Base-by-base conservation (phyloP, 2,329 filamentous ascomycete genomes). In the Exophiala sp. region DNA sequence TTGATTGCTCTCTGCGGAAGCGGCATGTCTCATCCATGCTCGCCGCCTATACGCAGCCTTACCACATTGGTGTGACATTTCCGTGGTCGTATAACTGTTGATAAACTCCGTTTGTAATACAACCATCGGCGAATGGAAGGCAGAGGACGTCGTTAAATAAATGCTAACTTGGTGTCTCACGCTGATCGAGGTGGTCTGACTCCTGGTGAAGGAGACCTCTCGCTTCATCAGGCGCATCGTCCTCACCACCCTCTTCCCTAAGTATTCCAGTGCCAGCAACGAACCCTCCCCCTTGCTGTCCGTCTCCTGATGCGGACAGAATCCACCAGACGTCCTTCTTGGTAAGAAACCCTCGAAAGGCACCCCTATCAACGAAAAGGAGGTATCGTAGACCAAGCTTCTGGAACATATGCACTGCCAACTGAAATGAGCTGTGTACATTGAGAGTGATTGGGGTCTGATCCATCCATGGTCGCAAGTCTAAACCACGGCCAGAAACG, bases 261-360 rank as follows among this genome's bases (percentile, higher is more conserved):
- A 62, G 48, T 10, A 57, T 42, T 43, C 58, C 62, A 38, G 57
- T 46, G 32, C 57, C 55, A 10, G 57, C 55, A 32, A 59, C 42
- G 39, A 64, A 61, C 12, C 24, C 36, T 18, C 38, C 47, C 33
- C 41, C 38, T 43, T 56, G 57, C n/a, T 62, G 64, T 38, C 70
- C 66, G 47, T 85, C 82, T 60, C 87, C 85, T 8, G 83, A 84
- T 39, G 87, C 89, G 67, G 96, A 90, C 42, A 97, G 77, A 36
- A 97, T 85, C 69, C 89, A 91, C 89, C 91, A 97, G 33, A 95
- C 86, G 72, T 99, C 94, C 75, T 99, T 99, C 77, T 97, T 97
- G 16, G 94, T 99, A 62, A 97, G 75, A 44, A 99, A 71, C 0
- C 94, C 94, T 69, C 89, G 85, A 36, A 99, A 73, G 46, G 83